These are phyloP conservation scores for Pichia scutulata DNA, from an alignment of 805 yeast species.

Conservation along the genomic window DNA sequence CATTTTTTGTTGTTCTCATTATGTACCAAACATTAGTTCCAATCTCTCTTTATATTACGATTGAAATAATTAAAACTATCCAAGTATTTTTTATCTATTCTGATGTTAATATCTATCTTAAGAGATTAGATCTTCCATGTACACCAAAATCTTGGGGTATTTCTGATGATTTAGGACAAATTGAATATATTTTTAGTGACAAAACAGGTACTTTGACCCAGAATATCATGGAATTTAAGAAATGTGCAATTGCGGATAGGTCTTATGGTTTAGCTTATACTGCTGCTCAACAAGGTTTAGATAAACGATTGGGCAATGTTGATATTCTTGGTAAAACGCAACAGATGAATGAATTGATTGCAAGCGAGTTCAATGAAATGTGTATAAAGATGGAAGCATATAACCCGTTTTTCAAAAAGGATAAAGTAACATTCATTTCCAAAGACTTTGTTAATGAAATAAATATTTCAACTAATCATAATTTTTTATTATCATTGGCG, in stretches of 20 bases:
- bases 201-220: slow-evolving; percentile 82
- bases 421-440: slow-evolving; percentile 54
- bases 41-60: slow-evolving; percentile 68
- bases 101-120: slow-evolving; percentile 65
- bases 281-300: slow-evolving; percentile 67
- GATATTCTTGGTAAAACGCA: slow-evolving; percentile 46
- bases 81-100: slow-evolving; percentile 72
- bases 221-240: slow-evolving; percentile 75
- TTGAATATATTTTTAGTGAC: slow-evolving; percentile 75
- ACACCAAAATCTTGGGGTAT: slow-evolving; percentile 78
- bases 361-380: slow-evolving; percentile 41
- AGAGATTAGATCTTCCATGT: slow-evolving; percentile 63
- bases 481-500: slow-evolving; percentile 59
- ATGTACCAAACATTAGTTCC: slow-evolving; percentile 74
- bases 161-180: slow-evolving; percentile 78
- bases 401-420: slow-evolving; percentile 37
- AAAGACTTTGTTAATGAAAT: slow-evolving; percentile 51
- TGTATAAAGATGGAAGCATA: slow-evolving; percentile 30
- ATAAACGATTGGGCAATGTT: slow-evolving; percentile 50
- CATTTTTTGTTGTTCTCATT: slow-evolving; percentile 66
- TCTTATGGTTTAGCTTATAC: slow-evolving; percentile 72
- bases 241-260: slow-evolving; percentile 61
- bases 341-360: slow-evolving; percentile 34
- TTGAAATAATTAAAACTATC: slow-evolving; percentile 69
- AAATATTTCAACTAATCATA: slow-evolving; percentile 34